Conservation (phyloP, 2,329 filamentous ascomycete genomes). For the Fusarium tricinctum region DNA sequence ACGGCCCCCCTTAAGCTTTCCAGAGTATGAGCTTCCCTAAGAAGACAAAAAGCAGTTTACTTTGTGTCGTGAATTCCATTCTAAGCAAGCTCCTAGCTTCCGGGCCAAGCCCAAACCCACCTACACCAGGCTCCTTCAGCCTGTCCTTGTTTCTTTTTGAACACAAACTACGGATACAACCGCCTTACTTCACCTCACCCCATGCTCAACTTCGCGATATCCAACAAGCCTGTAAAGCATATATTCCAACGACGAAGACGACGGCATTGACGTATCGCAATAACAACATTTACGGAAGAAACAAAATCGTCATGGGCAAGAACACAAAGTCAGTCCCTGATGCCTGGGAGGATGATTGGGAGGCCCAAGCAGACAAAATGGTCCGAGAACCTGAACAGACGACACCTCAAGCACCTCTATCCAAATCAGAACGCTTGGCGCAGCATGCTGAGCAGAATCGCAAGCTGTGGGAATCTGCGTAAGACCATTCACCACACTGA, state of each 20-base stretch:
- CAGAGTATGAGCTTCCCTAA: background rate
- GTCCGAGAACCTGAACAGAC: slow-evolving; percentile 54
- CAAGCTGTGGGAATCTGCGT: slow-evolving; percentile 92
- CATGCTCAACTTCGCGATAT: slow-evolving; percentile 40
- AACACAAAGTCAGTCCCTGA: slow-evolving; percentile 69
- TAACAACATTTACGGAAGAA: background rate
- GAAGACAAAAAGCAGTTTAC: slow-evolving; percentile 15
- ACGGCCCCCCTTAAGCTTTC: too few species aligned
- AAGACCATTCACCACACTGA: slow-evolving; percentile 52
- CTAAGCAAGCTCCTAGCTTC: slow-evolving; percentile 32
- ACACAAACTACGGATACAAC: slow-evolving; percentile 5
- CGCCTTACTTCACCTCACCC: slow-evolving; percentile 25
- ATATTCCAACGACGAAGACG: slow-evolving; percentile 38
- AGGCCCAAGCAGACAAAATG: slow-evolving; percentile 76
- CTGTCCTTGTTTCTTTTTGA: slow-evolving; percentile 24
- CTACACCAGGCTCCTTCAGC: slow-evolving; percentile 25
- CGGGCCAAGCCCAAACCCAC: slow-evolving; percentile 32
- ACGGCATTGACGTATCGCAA: slow-evolving; percentile 27
- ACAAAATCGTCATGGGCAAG: slow-evolving; percentile 60
- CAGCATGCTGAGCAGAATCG: slow-evolving; percentile 87
- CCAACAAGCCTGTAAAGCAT: slow-evolving; percentile 26
- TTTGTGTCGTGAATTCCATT: slow-evolving; percentile 39
- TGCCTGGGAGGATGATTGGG: slow-evolving; percentile 96
- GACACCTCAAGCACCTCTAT: slow-evolving; percentile 62
- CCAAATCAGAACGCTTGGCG: slow-evolving; percentile 82